phyloP scores from a whole-genome alignment of 202 grass and related monocot genomes.

The Eragrostis tef region DNA sequence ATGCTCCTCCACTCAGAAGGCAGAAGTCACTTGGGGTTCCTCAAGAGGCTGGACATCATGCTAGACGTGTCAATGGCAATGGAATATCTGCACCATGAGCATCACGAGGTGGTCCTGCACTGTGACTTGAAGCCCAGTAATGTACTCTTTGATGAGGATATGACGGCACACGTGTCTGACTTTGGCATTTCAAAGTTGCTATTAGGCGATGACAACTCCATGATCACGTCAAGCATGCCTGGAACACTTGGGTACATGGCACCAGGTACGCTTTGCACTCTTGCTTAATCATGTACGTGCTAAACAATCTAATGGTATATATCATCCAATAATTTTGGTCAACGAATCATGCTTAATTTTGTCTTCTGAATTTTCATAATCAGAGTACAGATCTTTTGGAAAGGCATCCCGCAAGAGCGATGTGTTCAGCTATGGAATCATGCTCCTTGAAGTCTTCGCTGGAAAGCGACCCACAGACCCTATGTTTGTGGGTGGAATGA shows the following conservation, averaged over 20 bases:
- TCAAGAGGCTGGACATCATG: constrained; percentile 30
- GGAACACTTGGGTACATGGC: constrained; percentile 37
- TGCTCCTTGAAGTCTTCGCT: constrained; percentile 48
- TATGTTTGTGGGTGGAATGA: neutral
- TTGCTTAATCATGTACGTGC: neutral
- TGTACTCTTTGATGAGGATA: constrained; percentile 29
- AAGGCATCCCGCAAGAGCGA: constrained; percentile 32
- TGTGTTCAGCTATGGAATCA: constrained; percentile 40
- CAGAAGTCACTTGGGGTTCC: neutral
- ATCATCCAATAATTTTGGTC: too few relatives aligned
- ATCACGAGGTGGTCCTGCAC: constrained; percentile 39
- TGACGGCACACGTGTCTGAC: neutral
- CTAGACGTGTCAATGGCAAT: constrained; percentile 46
- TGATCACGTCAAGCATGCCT: neutral
- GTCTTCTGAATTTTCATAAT: neutral
- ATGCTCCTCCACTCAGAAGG: neutral
- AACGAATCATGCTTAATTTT: neutral
- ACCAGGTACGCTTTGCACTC: constrained; percentile 20
- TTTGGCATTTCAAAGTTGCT: constrained; percentile 13
- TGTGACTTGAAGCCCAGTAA: constrained; percentile 57
- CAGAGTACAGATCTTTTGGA: constrained; percentile 25
- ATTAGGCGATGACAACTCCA: neutral
- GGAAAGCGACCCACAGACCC: neutral
- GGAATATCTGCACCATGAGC: constrained; percentile 50
- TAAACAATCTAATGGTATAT: too few relatives aligned